Conservation (phyloP, 2,329 filamentous ascomycete genomes). For the Aphanoascus verrucosus region DNA sequence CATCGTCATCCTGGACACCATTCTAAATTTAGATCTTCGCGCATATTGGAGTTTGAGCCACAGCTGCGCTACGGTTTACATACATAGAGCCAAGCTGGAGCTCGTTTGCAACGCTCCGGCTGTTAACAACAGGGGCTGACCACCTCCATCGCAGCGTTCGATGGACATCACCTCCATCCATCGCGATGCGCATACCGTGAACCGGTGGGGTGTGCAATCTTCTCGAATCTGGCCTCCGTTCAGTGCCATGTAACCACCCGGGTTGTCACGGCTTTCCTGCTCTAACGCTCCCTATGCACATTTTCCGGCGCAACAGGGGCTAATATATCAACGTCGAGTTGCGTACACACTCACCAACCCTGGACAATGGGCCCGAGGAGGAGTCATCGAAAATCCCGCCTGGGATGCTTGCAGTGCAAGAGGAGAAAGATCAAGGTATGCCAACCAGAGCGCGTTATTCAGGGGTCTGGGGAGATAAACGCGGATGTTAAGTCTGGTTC, state of each 20-base stretch:
- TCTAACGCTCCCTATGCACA: neutral
- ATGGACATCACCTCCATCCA: no score
- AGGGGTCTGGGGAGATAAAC: neutral
- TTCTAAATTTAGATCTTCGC: no score
- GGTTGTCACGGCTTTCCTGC: neutral
- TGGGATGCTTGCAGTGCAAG: constrained; percentile 28
- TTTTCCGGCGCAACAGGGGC: neutral
- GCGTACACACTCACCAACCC: neutral
- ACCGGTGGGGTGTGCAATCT: neutral
- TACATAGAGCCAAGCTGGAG: no score
- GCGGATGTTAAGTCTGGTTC: neutral
- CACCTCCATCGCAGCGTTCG: no score
- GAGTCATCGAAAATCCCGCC: constrained; percentile 27
- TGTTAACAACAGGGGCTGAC: no score
- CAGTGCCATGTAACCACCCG: constrained; percentile 1
- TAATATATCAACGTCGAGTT: neutral
- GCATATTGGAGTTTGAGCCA: no score
- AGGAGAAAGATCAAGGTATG: constrained; percentile 28
- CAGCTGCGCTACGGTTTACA: no score
- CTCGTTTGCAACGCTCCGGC: no score
- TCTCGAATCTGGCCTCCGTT: neutral
- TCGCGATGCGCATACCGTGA: neutral
- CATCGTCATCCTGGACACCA: no score
- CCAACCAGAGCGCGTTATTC: neutral
- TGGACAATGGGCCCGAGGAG: constrained; percentile 18